Evolutionary conservation across 1,284 basidiomycete genomes (phyloP).

Genomic region (Leccinum pachyderme): DNA sequence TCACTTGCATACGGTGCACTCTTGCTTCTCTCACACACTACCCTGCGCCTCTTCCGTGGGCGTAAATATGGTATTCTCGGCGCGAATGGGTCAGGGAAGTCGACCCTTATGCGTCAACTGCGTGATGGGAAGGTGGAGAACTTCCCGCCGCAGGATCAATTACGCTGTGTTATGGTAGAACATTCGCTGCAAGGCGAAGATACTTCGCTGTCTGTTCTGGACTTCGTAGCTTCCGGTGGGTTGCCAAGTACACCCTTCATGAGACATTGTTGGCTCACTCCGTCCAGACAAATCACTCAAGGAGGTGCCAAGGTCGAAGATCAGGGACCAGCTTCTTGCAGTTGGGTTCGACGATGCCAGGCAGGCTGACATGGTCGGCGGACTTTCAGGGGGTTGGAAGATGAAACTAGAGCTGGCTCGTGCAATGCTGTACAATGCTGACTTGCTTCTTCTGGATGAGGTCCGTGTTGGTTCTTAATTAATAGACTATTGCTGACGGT

Average conservation of each 20-base stretch:
- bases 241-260: constrained; percentile 7
- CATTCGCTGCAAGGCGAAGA: constrained; percentile 95
- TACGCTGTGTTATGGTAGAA: constrained; percentile 94
- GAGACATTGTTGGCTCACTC: constrained; percentile 5
- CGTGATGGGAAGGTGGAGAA: constrained; percentile 95
- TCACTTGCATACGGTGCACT: constrained; percentile 97
- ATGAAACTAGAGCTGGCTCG: constrained; percentile 94
- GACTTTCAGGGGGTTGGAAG: constrained; percentile 98
- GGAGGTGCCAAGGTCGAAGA: constrained; percentile 61
- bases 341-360: constrained; percentile 92
- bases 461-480: constrained; percentile 37
- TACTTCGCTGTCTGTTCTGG: constrained; percentile 74
- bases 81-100: constrained; percentile 95
- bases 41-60: constrained; percentile 87
- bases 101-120: constrained; percentile 94
- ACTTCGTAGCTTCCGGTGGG: constrained; percentile 84
- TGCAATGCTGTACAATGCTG: constrained; percentile 97
- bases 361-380: constrained; percentile 84
- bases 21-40: constrained; percentile 93
- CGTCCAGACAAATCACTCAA: constrained; percentile 59
- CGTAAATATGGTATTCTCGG: constrained; percentile 95
- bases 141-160: constrained; percentile 86
- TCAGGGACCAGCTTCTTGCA: constrained; percentile 75
- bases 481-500: constrained; percentile 16
- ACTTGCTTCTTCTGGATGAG: constrained; percentile 88